A percentile compares a stretch with the other conserved stretches of the same genome.
These are phyloP conservation scores for Penicillium robsamsonii DNA, from an alignment of 495 filamentous ascomycete species.

Conservation along the genomic window DNA sequence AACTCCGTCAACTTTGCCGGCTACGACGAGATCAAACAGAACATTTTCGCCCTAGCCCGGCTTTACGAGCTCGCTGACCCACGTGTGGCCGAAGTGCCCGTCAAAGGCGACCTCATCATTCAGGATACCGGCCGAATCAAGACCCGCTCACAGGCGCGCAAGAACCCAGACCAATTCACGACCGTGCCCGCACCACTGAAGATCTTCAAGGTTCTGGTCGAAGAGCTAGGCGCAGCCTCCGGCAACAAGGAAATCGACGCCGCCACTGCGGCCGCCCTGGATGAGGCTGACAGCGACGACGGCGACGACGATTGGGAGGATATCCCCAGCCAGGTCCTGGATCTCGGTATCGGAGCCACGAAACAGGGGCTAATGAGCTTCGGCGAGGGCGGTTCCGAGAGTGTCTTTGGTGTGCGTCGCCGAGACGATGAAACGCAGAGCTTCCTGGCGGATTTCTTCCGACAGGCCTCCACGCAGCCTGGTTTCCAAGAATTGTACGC, in stretches of 20 bases:
- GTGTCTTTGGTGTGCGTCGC: conserved; percentile 56
- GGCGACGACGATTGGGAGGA: conserved; percentile 90
- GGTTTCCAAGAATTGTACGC: conserved; percentile 73
- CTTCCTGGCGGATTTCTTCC: conserved; percentile 81
- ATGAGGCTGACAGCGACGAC: conserved; percentile 56
- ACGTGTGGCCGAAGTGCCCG: conserved; percentile 71
- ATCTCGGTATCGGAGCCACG: conserved; percentile 63
- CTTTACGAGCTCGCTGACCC: conserved; percentile 84
- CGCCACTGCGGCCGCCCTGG: conserved; percentile 51
- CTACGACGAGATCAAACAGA: conserved; percentile 94
- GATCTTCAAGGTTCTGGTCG: conserved; percentile 91
- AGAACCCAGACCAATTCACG: conserved; percentile 87
- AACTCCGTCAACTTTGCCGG: conserved; percentile 94
- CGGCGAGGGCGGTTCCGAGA: conserved; percentile 55
- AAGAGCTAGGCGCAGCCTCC: conserved; percentile 69
- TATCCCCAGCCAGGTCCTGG: conserved; percentile 63
- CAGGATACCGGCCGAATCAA: conserved; percentile 79
- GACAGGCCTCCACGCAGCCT: conserved; percentile 63
- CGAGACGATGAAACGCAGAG: conserved; percentile 91
- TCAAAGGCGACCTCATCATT: conserved; percentile 89
- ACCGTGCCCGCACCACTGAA: conserved; percentile 83
- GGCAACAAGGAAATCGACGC: conserved; percentile 57
- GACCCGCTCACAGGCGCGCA: conserved; percentile 82
- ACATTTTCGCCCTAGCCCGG: conserved; percentile 88
- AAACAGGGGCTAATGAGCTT: conserved; percentile 79